Base-by-base conservation (phyloP, 148 eudicot genomes). In the Chenopodium berlandieri region DNA sequence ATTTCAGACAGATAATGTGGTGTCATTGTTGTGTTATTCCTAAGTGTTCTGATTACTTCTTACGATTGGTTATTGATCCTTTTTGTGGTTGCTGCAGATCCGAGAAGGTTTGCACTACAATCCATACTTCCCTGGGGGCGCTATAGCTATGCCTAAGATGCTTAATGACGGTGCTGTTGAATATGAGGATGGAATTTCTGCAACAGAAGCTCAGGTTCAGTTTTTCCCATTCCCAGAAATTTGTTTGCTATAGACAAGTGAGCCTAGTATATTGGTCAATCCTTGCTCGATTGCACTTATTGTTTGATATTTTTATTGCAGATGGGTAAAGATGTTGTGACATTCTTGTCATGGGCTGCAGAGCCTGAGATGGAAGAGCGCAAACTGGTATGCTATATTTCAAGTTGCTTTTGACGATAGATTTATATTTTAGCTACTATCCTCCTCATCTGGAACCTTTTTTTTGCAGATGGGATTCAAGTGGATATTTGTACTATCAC, bases 121-220 rank as follows among this genome's bases (percentile, higher is more conserved):
- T 86, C 97, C 99, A 54, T 96, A 96, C 89, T 96, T 96, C 78
- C 98, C 99, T 73, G 99, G 99, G 10, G 97, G 99, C 67, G 98
- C 99, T 78, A 96, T 96, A 78, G 99, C 97, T 22, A 96, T 96
- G 99, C 99, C 99, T 64, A 91, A 96, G 73, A 96, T 96, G 99
- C 99, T 96, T 81, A 94, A 82, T 64, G 99, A 94, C 80, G 99
- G 98, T 77, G 99, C 94, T 82, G 83, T 96, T 40, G 97, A 96
- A 88, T 96, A 96, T 75, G 99, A 96, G 85, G 99, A 96, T 87
- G 99, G 99, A 77, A 90, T 91, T 68, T 90, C 94, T 70, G 98
- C 99, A 50, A 94, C 99, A 27, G 98, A 96, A 90, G 90, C 98
- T 75, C 99, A 96, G 98, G 99, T 90, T 30, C 31, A 69, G 4